A percentile compares a stretch with the other conserved stretches of the same genome.
Conservation (phyloP, 1,284 basidiomycete genomes). For the Ustilago bromivora region DNA sequence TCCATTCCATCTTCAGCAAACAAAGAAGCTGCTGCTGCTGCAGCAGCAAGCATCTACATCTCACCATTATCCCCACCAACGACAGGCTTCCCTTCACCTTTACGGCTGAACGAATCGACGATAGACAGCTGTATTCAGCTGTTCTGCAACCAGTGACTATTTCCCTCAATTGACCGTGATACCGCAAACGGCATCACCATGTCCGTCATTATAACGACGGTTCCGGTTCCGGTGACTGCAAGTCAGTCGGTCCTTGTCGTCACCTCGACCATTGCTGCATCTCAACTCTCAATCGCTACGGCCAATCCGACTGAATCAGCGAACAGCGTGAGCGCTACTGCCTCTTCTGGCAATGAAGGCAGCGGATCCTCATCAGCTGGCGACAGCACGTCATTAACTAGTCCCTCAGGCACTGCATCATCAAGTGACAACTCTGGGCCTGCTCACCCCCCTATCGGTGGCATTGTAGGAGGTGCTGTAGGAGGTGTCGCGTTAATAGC, state of each 20-base stretch:
- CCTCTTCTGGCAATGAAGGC: not conserved
- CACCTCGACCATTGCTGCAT: conserved; percentile 34
- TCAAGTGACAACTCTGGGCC: not conserved
- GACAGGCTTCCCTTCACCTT: not conserved
- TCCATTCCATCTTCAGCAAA: not conserved
- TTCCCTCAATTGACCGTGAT: not conserved
- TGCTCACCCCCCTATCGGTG: conserved; percentile 17
- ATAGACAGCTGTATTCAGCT: not conserved
- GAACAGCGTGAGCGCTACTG: not conserved
- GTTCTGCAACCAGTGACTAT: not conserved
- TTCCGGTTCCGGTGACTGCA: conserved; percentile 27
- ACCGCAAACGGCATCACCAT: conserved; percentile 9
- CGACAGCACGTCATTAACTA: not conserved
- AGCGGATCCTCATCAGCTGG: not conserved
- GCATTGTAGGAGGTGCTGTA: conserved; percentile 33
- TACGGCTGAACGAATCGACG: not conserved
- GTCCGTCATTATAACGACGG: conserved; percentile 25
- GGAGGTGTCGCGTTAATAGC: conserved; percentile 30
- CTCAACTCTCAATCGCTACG: conserved; percentile 18
- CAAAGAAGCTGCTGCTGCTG: not conserved
- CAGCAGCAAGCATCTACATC: not conserved
- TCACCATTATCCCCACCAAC: not conserved
- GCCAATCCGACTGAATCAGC: conserved; percentile 3
- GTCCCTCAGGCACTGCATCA: conserved; percentile 6
- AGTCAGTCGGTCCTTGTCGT: conserved; percentile 35